Conservation (phyloP, 192 early-diverging fungal species). For the Mortierella antarctica region DNA sequence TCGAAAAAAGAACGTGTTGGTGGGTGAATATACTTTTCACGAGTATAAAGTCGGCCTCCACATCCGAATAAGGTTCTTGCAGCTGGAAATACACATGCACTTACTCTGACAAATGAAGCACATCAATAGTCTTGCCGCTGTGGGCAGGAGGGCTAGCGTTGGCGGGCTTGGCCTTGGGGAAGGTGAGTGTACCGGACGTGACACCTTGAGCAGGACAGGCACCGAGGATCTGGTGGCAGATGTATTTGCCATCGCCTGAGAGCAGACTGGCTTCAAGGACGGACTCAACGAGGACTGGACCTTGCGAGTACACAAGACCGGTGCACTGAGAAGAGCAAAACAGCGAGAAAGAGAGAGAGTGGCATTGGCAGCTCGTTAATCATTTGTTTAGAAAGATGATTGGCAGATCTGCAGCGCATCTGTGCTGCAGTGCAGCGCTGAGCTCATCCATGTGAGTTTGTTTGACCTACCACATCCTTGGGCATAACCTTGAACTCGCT, state of each 20-base stretch:
- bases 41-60: too few relatives aligned
- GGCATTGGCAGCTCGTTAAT: neutral
- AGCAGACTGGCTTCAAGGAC: conserved; percentile 45
- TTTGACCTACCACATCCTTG: conserved; percentile 54
- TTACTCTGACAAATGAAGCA: conserved; percentile 65
- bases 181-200: conserved; percentile 42
- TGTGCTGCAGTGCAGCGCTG: neutral
- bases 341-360: conserved; percentile 1
- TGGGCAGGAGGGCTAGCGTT: conserved; percentile 29
- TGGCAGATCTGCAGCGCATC: neutral
- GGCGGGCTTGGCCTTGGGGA: conserved; percentile 59
- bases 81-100: conserved; percentile 35
- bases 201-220: conserved; percentile 58
- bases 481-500: conserved; percentile 40
- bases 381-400: neutral
- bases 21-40: neutral
- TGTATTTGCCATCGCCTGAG: conserved; percentile 56
- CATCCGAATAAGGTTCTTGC: neutral
- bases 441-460: neutral
- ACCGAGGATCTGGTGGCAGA: conserved; percentile 56
- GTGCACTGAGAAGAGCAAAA: conserved; percentile 48
- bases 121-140: conserved; percentile 44
- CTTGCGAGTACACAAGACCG: conserved; percentile 61
- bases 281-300: conserved; percentile 54
- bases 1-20: neutral